These are phyloP conservation scores for Quercus tomentella DNA, from an alignment of 331 rosid species.

Conservation along the genomic window DNA sequence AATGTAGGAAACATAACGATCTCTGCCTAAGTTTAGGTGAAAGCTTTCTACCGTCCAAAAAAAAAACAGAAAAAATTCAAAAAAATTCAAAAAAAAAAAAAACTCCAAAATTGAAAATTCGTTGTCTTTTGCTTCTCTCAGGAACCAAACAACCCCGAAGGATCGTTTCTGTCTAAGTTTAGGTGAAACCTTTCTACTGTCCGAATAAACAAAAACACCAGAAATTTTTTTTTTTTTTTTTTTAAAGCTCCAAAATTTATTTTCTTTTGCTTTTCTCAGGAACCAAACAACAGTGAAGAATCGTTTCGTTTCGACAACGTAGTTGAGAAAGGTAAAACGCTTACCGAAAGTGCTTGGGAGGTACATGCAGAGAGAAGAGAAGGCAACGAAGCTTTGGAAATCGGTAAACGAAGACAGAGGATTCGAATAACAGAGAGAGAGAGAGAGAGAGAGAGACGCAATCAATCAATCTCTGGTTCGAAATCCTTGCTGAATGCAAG, in stretches of 20 bases:
- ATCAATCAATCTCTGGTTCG: constrained; percentile 12
- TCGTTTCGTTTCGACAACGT: not conserved
- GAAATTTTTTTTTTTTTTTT: not conserved
- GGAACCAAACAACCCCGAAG: too few relatives aligned
- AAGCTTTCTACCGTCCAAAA: not conserved
- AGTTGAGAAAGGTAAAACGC: constrained; percentile 9
- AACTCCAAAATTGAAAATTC: too few relatives aligned
- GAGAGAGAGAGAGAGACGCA: constrained; percentile 16
- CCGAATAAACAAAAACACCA: not conserved
- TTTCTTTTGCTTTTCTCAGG: constrained; percentile 9
- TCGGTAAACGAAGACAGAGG: not conserved
- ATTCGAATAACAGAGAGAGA: constrained; percentile 17
- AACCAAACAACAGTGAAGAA: not conserved
- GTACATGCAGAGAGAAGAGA: constrained; percentile 10
- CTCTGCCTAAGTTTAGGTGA: not conserved
- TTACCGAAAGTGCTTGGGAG: constrained; percentile 36
- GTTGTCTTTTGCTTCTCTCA: too few relatives aligned
- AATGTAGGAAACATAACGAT: not conserved
- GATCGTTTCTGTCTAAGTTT: not conserved
- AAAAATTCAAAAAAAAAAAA: not conserved
- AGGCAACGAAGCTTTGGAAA: not conserved
- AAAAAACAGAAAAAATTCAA: not conserved
- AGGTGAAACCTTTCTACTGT: not conserved
- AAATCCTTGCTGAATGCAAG: not conserved
- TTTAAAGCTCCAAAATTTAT: too few relatives aligned